Evolutionary conservation across 306 rosid genomes (phyloP), one percentile per base, ranked within the genome.

Genomic region (Inga leiocalycina): DNA sequence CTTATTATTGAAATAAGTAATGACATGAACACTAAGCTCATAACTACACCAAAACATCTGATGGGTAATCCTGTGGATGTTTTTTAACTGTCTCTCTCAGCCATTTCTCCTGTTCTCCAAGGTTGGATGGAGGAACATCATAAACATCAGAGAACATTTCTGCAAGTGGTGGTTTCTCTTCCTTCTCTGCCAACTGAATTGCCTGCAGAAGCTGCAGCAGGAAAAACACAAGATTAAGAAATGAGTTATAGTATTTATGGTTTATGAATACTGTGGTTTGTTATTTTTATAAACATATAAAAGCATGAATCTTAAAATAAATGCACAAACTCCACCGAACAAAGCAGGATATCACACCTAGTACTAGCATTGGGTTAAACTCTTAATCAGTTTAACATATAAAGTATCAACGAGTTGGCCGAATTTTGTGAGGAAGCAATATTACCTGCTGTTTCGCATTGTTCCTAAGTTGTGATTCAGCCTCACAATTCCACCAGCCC

Each of bases 81-180:
- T 90, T 80, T 82, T 77, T 75, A 61, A 96, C 81, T 11, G 93
- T 80, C 82, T 96, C 90, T 87, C 87, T 89, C 34, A 94, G 84
- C 83, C 76, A 45, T 84, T 82, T 83, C 89, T 94, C 97, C 80
- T 96, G 99, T 77, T 94, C 97, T 10, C 80, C 80, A 62, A 96
- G 98, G 82, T 94, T 91, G 64, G 91, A 82, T 6, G 99, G 93
- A 66, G 84, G 90, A 71, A 74, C 85, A 78, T 96, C 93, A 77
- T 96, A 96, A 65, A 96, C 98, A 82, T 96, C 98, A 56, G 85
- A 88, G 84, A 96, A 96, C 27, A 88, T 34, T 74, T 96, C 98
- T 51, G 87, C 84, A 22, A 91, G 70, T 12, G 97, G 89, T 37
- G 99, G 99, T 81, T 92, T 96, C 71, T 88, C 94, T 48, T 78